These are phyloP conservation scores for Aphanomyces astaci DNA, from an alignment of 352 stramenopile species.

Conservation along the genomic window DNA sequence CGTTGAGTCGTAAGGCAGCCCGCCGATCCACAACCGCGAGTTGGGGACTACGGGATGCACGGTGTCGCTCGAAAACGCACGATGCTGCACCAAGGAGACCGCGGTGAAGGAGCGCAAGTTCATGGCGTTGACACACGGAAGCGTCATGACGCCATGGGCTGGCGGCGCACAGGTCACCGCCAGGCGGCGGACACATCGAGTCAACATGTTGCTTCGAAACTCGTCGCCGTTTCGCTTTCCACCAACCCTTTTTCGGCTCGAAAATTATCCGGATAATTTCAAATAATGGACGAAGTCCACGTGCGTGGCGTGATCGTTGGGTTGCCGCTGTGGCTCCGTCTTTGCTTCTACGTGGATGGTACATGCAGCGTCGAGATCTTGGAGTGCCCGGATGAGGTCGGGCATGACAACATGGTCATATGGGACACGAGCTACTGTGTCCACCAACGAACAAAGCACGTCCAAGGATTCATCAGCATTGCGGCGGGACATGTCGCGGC, in stretches of 20 bases:
- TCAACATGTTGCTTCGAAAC: neutral
- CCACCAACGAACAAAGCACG: neutral
- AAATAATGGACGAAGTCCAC: neutral
- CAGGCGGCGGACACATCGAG: neutral
- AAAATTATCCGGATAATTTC: neutral
- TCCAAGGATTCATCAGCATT: constrained; percentile 6
- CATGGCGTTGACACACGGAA: neutral
- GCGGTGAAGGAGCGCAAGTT: neutral
- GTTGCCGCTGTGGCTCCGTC: constrained; percentile 9
- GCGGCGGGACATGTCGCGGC: neutral
- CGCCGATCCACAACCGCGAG: constrained; percentile 12
- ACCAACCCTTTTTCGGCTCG: neutral
- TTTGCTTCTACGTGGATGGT: neutral
- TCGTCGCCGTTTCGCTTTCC: neutral
- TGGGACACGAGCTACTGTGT: constrained; percentile 7
- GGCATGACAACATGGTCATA: constrained; percentile 11
- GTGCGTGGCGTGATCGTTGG: constrained; percentile 8
- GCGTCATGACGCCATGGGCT: too few species aligned
- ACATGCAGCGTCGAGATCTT: constrained; percentile 1
- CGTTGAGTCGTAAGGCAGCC: constrained; percentile 4
- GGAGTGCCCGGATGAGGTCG: constrained; percentile 18
- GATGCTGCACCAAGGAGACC: neutral
- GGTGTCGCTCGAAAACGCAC: neutral
- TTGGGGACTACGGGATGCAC: neutral
- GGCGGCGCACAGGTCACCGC: neutral